Base-by-base conservation (phyloP, 1,284 basidiomycete genomes). In the Porodaedalea pini region DNA sequence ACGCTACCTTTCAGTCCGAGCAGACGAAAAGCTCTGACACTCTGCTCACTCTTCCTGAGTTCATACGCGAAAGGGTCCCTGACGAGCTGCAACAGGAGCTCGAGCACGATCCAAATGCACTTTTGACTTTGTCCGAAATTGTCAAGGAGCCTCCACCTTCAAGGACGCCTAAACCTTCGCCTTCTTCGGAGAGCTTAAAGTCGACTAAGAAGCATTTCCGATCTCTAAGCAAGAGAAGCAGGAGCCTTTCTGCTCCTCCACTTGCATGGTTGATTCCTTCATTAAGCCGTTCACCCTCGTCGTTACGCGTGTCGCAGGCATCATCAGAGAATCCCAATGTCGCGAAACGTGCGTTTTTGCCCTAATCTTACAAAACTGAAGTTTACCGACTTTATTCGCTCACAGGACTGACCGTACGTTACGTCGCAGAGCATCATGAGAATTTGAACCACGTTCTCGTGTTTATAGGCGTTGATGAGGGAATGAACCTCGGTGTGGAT, bases 381-480 rank as follows among this genome's bases (percentile, higher is more conserved):
- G 29, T 2, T 23, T 31, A 21, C 37, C 17, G 32, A 44, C 62
- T 66, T 19, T 5, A 13, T 47, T 63, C 17, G 4, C 17, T 51
- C 57, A 44, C 51, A 73, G 72, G 69, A 62, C 78, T 90, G 41
- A 79, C 85, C 43, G 76, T 90, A 10, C 70, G 75, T 15, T 93
- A 90, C 65, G 79, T 94, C 31, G 90, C 90, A 2, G 92, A 94
- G 68, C 81, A 90, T 66, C 90, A 94, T 68, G 90, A 93, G 67
- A 89, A 83, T 54, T 78, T 94, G 0, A 82, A 84, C 19, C 84
- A 86, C 56, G 78, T 93, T 19, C 76, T 91, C 39, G 78, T 90
- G 6, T 90, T 91, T 68, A 59, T 70, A 17, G 65, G 73, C 58
- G 63, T 71, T 50, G 61, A 66, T 23, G 62, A 61, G n/a, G 47